A percentile compares a stretch with the other conserved stretches of the same genome.
phyloP scores from a whole-genome alignment of 257 asterid species.

The Parsonsia alboflavescens region DNA sequence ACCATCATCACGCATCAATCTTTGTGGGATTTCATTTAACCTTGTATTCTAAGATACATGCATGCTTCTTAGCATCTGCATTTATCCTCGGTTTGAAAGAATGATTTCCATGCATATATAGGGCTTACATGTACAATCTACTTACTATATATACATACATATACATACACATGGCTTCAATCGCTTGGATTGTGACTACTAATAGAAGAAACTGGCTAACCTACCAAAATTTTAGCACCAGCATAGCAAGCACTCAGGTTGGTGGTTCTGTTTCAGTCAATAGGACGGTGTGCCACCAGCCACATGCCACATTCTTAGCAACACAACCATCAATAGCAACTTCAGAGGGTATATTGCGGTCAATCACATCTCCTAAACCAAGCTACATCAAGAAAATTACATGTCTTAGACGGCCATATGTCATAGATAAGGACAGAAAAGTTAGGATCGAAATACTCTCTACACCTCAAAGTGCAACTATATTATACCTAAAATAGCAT shows the following conservation, averaged over 20 bases:
- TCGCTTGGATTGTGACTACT: slow-evolving; percentile 3
- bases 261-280: slow-evolving; percentile 65
- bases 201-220: slow-evolving; percentile 15
- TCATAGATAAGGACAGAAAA: neutral
- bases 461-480: too few species aligned
- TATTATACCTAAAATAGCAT: too few species aligned
- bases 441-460: neutral
- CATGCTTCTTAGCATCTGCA: slow-evolving; percentile 8
- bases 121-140: slow-evolving; percentile 12
- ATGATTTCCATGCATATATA: slow-evolving; percentile 15
- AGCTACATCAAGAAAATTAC: slow-evolving; percentile 40
- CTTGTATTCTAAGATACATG: slow-evolving; percentile 6
- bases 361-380: slow-evolving; percentile 86
- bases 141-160: neutral
- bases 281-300: slow-evolving; percentile 99
- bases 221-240: slow-evolving; percentile 64
- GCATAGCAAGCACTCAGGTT: slow-evolving; percentile 29
- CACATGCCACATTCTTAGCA: slow-evolving; percentile 70
- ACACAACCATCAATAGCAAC: slow-evolving; percentile 49
- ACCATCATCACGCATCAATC: neutral
- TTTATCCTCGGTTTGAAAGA: slow-evolving; percentile 21
- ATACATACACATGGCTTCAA: slow-evolving; percentile 18
- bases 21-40: neutral
- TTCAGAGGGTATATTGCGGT: slow-evolving; percentile 69
- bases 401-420: neutral